These are phyloP conservation scores for Crassisporium funariophilum DNA, from an alignment of 768 basidiomycete species.

Conservation along the genomic window DNA sequence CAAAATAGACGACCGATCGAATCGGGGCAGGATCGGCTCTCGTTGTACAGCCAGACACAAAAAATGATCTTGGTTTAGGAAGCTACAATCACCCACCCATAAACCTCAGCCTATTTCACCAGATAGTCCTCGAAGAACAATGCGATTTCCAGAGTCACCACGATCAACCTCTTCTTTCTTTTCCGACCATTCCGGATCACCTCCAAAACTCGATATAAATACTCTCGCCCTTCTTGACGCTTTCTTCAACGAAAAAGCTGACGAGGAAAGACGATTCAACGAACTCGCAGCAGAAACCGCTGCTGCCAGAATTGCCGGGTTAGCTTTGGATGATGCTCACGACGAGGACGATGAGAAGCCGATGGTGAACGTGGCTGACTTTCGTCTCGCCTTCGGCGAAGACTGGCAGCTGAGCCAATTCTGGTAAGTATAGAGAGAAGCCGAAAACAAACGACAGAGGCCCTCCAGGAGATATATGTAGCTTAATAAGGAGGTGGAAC, in stretches of 20 bases:
- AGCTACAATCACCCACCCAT: too few relatives aligned
- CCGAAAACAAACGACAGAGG: not conserved
- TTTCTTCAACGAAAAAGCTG: conserved; percentile 41
- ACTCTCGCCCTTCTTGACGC: conserved; percentile 44
- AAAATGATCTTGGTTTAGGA: too few relatives aligned
- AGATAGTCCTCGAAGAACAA: conserved; percentile 5
- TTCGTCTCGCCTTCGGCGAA: conserved; percentile 44
- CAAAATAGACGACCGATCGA: not conserved
- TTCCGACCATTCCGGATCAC: conserved; percentile 34
- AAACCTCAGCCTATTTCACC: not conserved
- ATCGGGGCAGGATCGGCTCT: too few relatives aligned
- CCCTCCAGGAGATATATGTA: not conserved
- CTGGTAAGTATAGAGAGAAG: conserved; percentile 38
- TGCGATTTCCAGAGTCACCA: conserved; percentile 26
- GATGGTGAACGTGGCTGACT: conserved; percentile 48
- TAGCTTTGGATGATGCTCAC: conserved; percentile 27
- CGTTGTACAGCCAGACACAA: too few relatives aligned
- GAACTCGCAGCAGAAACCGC: conserved; percentile 38
- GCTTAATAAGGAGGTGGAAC: too few relatives aligned
- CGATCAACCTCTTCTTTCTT: conserved; percentile 21
- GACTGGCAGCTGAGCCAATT: conserved; percentile 56
- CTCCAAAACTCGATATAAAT: conserved; percentile 36
- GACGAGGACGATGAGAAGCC: conserved; percentile 28
- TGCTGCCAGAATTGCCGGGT: conserved; percentile 35
- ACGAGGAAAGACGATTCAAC: conserved; percentile 44